Conservation (phyloP, 2,329 filamentous ascomycete species). For the Penicillium sp. region DNA sequence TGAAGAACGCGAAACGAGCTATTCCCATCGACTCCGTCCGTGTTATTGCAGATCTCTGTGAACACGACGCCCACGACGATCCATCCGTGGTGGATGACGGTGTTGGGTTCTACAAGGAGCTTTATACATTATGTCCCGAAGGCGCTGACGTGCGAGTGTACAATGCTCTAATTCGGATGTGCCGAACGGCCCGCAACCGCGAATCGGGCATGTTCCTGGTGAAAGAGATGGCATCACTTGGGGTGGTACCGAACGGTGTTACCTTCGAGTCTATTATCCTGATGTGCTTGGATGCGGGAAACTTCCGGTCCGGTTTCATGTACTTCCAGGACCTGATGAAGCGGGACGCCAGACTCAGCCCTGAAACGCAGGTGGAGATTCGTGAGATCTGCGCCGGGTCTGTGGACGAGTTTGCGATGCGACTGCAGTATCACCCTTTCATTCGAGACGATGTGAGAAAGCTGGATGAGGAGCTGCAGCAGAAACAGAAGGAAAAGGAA, state of each 20-base stretch:
- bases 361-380: conserved; percentile 26
- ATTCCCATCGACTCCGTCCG: conserved; percentile 50
- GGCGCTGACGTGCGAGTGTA: conserved; percentile 52
- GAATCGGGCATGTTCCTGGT: conserved; percentile 60
- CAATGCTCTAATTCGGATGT: conserved; percentile 57
- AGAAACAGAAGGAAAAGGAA: not conserved
- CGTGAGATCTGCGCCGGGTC: conserved; percentile 26
- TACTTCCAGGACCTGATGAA: conserved; percentile 38
- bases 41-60: conserved; percentile 51
- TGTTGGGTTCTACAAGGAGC: conserved; percentile 59
- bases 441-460: conserved; percentile 16
- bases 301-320: conserved; percentile 35
- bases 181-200: conserved; percentile 45
- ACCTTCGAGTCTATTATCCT: conserved; percentile 63
- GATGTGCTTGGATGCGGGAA: conserved; percentile 48
- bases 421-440: conserved; percentile 29
- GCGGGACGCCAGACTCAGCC: conserved; percentile 26
- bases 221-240: conserved; percentile 58
- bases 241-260: conserved; percentile 52
- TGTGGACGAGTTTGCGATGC: conserved; percentile 29
- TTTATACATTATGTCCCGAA: conserved; percentile 50
- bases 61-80: conserved; percentile 37
- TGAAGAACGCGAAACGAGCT: conserved; percentile 49
- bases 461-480: conserved; percentile 4
- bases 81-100: conserved; percentile 46